Evolutionary conservation across 2,329 filamentous ascomycete species (phyloP).

Genomic region (Aspergillus jensenii): DNA sequence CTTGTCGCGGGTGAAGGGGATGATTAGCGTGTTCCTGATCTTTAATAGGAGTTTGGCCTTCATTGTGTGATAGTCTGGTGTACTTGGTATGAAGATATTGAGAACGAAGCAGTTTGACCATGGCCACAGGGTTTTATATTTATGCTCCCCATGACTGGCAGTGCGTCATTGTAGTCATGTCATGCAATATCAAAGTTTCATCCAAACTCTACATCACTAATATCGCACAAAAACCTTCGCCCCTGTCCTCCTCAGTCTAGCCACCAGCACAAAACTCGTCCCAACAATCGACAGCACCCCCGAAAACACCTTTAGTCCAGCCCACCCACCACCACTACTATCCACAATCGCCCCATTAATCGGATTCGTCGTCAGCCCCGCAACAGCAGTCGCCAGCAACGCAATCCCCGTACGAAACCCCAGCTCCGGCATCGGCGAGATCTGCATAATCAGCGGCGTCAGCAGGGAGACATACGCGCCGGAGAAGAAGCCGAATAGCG

Average conservation of each 20-base stretch:
- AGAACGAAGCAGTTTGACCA: too few species aligned
- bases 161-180: too few species aligned
- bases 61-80: too few species aligned
- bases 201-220: conserved; percentile 20
- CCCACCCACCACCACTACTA: conserved; percentile 50
- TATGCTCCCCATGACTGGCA: too few species aligned
- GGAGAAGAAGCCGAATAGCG: conserved; percentile 65
- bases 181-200: too few species aligned
- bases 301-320: conserved; percentile 64
- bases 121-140: too few species aligned
- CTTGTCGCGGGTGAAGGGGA: too few species aligned
- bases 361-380: conserved; percentile 64
- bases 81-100: too few species aligned
- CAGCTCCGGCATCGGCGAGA: conserved; percentile 65
- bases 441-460: conserved; percentile 61
- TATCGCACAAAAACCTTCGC: background rate
- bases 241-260: background rate
- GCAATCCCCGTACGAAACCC: conserved; percentile 64
- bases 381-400: conserved; percentile 60
- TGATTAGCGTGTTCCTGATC: too few species aligned
- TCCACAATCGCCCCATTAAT: conserved; percentile 63
- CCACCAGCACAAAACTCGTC: background rate
- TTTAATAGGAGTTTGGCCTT: too few species aligned
- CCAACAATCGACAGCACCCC: conserved; percentile 54
- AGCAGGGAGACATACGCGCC: conserved; percentile 62